Evolutionary conservation across 805 yeast species (phyloP).

Genomic region (Metschnikowia aberdeeniae): DNA sequence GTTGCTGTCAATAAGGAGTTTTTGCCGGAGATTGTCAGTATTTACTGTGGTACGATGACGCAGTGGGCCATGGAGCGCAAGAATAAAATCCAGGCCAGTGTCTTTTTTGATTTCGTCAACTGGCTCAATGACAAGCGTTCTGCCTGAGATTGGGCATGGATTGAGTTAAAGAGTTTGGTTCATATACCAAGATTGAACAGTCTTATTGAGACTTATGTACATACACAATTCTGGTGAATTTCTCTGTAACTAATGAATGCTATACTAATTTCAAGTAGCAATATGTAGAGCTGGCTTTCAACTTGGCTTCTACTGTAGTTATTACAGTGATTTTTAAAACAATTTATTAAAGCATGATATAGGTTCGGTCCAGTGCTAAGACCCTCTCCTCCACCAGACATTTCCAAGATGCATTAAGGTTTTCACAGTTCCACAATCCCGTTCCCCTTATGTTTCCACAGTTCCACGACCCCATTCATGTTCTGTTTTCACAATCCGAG

Average conservation of each 20-base stretch:
- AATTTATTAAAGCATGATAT: neutral
- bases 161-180: neutral
- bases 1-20: slow-evolving; percentile 28
- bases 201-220: too few relatives aligned
- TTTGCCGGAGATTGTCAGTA: slow-evolving; percentile 45
- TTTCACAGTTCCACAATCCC: neutral
- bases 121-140: slow-evolving; percentile 46
- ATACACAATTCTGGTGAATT: too few relatives aligned
- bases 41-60: slow-evolving; percentile 54
- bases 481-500: neutral
- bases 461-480: neutral
- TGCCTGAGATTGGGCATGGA: neutral
- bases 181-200: too few relatives aligned
- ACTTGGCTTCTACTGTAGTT: neutral
- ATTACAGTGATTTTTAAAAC: neutral
- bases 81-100: slow-evolving; percentile 47
- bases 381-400: neutral
- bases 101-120: slow-evolving; percentile 76
- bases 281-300: neutral
- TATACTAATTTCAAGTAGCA: too few relatives aligned
- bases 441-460: neutral
- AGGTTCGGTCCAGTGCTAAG: too few relatives aligned
- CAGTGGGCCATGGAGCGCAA: slow-evolving; percentile 53
- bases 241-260: too few relatives aligned
- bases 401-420: neutral